These are phyloP conservation scores for Triadica sebifera DNA, from an alignment of 345 rosid species.

Conservation along the genomic window DNA sequence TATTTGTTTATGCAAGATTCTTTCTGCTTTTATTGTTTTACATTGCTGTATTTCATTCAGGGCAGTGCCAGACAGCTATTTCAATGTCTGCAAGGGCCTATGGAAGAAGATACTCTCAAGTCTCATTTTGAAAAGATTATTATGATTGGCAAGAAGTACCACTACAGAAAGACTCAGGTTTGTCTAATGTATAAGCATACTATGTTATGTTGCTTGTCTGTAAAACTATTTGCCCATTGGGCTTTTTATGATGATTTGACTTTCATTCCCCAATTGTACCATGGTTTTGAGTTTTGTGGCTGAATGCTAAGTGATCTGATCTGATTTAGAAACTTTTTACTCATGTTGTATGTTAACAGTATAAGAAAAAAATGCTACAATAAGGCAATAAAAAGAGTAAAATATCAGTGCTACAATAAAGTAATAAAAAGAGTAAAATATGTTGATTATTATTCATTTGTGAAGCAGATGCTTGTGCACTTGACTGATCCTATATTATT, in stretches of 20 bases:
- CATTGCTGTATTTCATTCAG: slow-evolving; percentile 46
- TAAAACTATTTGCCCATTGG: neutral
- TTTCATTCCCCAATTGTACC: neutral
- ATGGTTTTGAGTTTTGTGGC: neutral
- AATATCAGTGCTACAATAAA: neutral
- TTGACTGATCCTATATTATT: slow-evolving; percentile 15
- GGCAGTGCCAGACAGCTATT: slow-evolving; percentile 99
- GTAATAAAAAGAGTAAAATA: neutral
- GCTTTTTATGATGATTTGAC: neutral
- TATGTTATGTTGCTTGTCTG: slow-evolving; percentile 9
- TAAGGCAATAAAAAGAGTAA: neutral
- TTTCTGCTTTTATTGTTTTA: slow-evolving; percentile 12
- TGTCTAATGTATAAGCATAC: slow-evolving; percentile 20
- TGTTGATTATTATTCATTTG: too few species aligned
- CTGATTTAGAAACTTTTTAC: neutral
- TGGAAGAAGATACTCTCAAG: slow-evolving; percentile 91
- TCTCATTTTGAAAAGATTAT: slow-evolving; percentile 96
- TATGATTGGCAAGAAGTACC: slow-evolving; percentile 72
- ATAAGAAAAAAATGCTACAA: neutral
- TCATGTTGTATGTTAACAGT: neutral
- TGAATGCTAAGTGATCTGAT: neutral
- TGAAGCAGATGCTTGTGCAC: slow-evolving; percentile 1
- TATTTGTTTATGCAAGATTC: neutral
- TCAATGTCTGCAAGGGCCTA: slow-evolving; percentile 94
- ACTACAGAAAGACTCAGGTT: slow-evolving; percentile 68